Percentiles rank a stretch among this genome's conserved stretches.
phyloP scores from a whole-genome alignment of 768 basidiomycete genomes.

The Suillus luteus region DNA sequence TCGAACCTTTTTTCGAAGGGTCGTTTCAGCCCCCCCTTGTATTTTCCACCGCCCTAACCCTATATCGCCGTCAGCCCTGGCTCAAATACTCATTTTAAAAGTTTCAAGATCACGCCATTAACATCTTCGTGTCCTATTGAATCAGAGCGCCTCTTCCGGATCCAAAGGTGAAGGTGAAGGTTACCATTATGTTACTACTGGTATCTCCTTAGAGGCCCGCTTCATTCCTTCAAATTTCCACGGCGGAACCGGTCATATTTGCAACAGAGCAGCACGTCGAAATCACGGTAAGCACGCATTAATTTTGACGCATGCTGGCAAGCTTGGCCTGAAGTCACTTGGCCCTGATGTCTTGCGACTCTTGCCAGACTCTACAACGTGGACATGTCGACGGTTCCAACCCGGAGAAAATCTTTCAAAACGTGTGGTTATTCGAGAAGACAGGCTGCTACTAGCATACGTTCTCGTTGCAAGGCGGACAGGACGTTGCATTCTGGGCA shows the following conservation, averaged over 20 bases:
- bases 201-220: too few species aligned
- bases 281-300: conserved; percentile 1
- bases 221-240: conserved; percentile 4
- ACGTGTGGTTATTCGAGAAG: background rate
- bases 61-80: too few species aligned
- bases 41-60: too few species aligned
- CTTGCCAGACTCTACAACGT: background rate
- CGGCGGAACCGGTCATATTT: background rate
- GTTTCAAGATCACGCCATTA: background rate
- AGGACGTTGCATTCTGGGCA: background rate
- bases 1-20: too few species aligned
- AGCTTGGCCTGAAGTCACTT: background rate
- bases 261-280: conserved; percentile 2
- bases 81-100: background rate
- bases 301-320: background rate
- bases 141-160: background rate
- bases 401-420: background rate
- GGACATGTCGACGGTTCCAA: too few species aligned
- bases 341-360: background rate
- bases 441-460: conserved; percentile 3
- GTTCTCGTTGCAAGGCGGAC: too few species aligned
- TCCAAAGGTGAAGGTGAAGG: too few species aligned
- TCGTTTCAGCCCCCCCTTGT: too few species aligned
- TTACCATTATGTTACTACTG: too few species aligned
- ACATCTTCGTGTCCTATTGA: background rate